Base-by-base conservation (phyloP, 345 rosid species). In the Corchorus capsularis region DNA sequence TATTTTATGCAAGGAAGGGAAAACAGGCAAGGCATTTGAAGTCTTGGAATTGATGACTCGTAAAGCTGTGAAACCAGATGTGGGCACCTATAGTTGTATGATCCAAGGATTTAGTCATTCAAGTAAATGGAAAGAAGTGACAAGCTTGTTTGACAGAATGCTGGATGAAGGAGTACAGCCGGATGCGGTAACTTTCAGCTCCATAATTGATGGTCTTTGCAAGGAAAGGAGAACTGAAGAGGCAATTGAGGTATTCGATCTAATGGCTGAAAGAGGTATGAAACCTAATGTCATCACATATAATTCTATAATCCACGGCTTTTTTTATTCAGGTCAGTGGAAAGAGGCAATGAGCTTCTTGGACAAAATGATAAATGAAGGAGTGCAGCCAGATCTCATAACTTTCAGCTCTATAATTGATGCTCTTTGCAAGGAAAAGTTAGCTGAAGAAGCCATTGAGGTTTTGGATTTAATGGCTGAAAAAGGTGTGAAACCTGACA, bases 51-150 rank as follows among this genome's bases (percentile, higher is more conserved):
- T 39, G 6, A 39, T 39, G 43, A 39, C 43, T 62, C 35, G 5
- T 3, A 34, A 32, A 70, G 72, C 76, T 3, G 46, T 77, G 37
- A 57, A 63, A 54, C 80, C 71, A 34, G n/a, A 72, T 64, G 34
- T 63, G 10, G 39, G 57, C 6, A 68, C 68, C 3, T 69, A 76
- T 50, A 68, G 16, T 59, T 41, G 57, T 8, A 11, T 71, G 27
- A 78, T 71, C 2, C 13, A 20, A 53, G 80, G 80, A 13, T 78
- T 57, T 43, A 41, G 65, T 49, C 35, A 85, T 88, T 1, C 68
- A 16, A 20, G 60, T 2, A 0, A 50, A 4, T 32, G 59, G 12
- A 1, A 4, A 32, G 47, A 69, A 32, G 73, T 5, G 2, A 15
- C 4, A 32, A 52, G 22, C 46, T 4, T 52, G 52, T 20, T 64